A percentile compares a stretch with the other conserved stretches of the same genome.
Evolutionary conservation across 2,329 filamentous ascomycete species (phyloP).

Genomic region (Thielaviopsis musarum): DNA sequence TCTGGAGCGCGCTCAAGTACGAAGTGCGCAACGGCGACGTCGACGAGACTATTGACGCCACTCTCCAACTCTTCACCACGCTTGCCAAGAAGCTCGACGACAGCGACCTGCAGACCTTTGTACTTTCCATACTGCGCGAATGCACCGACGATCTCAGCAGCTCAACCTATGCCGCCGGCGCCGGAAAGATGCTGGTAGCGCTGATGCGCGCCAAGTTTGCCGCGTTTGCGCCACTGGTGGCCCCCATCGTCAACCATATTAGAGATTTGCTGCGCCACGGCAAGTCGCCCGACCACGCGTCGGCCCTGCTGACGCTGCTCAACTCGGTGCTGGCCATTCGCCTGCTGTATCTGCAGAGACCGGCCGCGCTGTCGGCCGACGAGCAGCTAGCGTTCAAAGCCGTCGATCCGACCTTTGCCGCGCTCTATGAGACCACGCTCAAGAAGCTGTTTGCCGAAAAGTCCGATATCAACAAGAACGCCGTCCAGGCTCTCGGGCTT

Average conservation of each 20-base stretch:
- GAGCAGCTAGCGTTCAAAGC: slow-evolving; percentile 23
- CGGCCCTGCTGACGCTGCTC: slow-evolving; percentile 34
- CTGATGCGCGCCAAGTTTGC: slow-evolving; percentile 30
- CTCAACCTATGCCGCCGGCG: slow-evolving; percentile 32
- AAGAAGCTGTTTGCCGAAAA: slow-evolving; percentile 20
- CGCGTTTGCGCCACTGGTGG: slow-evolving; percentile 31
- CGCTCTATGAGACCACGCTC: slow-evolving; percentile 21
- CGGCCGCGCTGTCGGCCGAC: slow-evolving; percentile 19
- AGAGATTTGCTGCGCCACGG: slow-evolving; percentile 33
- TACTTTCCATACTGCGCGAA: slow-evolving; percentile 33
- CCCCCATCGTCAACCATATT: slow-evolving; percentile 30
- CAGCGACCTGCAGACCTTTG: slow-evolving; percentile 28
- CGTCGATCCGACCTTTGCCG: slow-evolving; percentile 22
- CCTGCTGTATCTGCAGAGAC: slow-evolving; percentile 20
- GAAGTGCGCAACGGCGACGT: slow-evolving; percentile 45
- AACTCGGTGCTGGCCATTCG: slow-evolving; percentile 34
- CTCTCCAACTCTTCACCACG: slow-evolving; percentile 35
- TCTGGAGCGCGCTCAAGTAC: slow-evolving; percentile 46
- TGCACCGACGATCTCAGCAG: slow-evolving; percentile 36
- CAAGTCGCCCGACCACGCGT: slow-evolving; percentile 31
- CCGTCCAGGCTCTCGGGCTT: slow-evolving; percentile 29
- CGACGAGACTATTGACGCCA: slow-evolving; percentile 38
- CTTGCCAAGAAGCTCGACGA: slow-evolving; percentile 29
- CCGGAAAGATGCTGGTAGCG: slow-evolving; percentile 34
- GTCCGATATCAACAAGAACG: slow-evolving; percentile 25